Percentiles rank a stretch among this genome's conserved stretches.
Evolutionary conservation across 768 basidiomycete genomes (phyloP).

Genomic region (Macrocybe gigantea): DNA sequence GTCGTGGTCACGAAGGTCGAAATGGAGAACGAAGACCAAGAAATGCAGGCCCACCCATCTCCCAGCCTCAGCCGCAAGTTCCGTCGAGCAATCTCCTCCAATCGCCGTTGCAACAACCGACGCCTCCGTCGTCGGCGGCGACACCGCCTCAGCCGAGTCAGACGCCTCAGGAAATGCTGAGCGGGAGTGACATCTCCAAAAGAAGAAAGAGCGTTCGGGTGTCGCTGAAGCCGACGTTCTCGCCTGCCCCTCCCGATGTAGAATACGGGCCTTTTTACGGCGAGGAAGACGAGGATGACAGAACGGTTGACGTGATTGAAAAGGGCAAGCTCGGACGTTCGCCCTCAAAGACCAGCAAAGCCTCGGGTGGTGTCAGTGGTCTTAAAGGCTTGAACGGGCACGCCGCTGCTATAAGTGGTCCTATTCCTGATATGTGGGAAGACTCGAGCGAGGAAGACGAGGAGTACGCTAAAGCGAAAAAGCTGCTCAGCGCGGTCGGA

Average conservation of each 20-base stretch:
- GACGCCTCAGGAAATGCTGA: not conserved
- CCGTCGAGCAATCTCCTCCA: no score
- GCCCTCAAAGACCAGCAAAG: conserved; percentile 12
- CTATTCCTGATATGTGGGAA: conserved; percentile 47
- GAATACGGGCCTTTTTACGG: conserved; percentile 36
- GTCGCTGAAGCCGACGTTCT: conserved; percentile 72
- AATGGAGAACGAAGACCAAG: no score
- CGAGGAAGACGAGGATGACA: conserved; percentile 18
- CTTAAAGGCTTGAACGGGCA: no score
- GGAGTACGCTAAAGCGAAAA: conserved; percentile 55
- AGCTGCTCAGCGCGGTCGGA: conserved; percentile 40
- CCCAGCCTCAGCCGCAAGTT: no score
- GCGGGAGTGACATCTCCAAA: conserved; percentile 12
- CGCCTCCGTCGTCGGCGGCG: conserved; percentile 4
- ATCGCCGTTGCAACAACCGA: no score
- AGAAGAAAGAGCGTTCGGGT: conserved; percentile 73
- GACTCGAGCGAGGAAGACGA: conserved; percentile 77
- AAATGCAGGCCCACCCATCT: no score
- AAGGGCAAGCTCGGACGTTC: conserved; percentile 8
- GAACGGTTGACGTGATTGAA: not conserved
- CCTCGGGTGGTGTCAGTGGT: no score
- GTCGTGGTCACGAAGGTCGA: not conserved
- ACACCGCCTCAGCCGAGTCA: conserved; percentile 9
- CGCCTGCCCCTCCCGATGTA: conserved; percentile 60
- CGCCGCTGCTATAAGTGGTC: not conserved